Conservation (phyloP, 2,329 filamentous ascomycete species). For the Chrysoporthe deuterocubensis region DNA sequence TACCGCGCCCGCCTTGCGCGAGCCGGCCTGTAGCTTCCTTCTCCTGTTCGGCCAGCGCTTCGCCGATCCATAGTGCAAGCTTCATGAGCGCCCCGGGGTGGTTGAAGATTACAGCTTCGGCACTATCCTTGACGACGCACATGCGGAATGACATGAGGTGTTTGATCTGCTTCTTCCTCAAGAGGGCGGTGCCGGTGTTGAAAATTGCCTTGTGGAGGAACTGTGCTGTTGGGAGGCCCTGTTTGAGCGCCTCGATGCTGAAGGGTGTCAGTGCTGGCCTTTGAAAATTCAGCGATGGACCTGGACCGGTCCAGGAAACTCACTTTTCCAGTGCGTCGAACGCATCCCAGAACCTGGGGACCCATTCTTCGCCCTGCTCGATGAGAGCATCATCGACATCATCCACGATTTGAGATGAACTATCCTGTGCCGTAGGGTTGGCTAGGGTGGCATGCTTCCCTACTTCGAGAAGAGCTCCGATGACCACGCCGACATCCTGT, state of each 20-base stretch:
- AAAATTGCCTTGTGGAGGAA: slow-evolving; percentile 91
- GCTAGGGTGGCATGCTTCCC: slow-evolving; percentile 60
- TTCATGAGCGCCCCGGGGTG: slow-evolving; percentile 93
- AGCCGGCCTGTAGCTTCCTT: slow-evolving; percentile 73
- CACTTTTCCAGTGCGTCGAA: slow-evolving; percentile 74
- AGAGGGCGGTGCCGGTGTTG: slow-evolving; percentile 85
- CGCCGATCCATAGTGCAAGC: slow-evolving; percentile 89
- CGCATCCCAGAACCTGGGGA: slow-evolving; percentile 71
- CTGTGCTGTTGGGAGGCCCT: slow-evolving; percentile 80
- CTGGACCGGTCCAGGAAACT: slow-evolving; percentile 36
- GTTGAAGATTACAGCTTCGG: slow-evolving; percentile 87
- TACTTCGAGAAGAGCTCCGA: slow-evolving; percentile 91
- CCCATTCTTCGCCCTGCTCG: slow-evolving; percentile 65
- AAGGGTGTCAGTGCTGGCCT: slow-evolving; percentile 40
- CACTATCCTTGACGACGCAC: slow-evolving; percentile 93
- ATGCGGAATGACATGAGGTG: slow-evolving; percentile 92
- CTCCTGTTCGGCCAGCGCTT: slow-evolving; percentile 90
- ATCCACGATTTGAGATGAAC: slow-evolving; percentile 46
- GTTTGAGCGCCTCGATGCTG: slow-evolving; percentile 76
- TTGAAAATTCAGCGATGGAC: slow-evolving; percentile 51
- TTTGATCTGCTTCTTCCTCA: slow-evolving; percentile 92
- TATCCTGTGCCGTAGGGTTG: slow-evolving; percentile 38
- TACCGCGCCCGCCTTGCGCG: slow-evolving; percentile 71
- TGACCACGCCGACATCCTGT: slow-evolving; percentile 89
- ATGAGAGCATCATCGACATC: slow-evolving; percentile 53